phyloP scores from a whole-genome alignment of 2,329 filamentous ascomycete genomes.

The Calonectria pteridis region DNA sequence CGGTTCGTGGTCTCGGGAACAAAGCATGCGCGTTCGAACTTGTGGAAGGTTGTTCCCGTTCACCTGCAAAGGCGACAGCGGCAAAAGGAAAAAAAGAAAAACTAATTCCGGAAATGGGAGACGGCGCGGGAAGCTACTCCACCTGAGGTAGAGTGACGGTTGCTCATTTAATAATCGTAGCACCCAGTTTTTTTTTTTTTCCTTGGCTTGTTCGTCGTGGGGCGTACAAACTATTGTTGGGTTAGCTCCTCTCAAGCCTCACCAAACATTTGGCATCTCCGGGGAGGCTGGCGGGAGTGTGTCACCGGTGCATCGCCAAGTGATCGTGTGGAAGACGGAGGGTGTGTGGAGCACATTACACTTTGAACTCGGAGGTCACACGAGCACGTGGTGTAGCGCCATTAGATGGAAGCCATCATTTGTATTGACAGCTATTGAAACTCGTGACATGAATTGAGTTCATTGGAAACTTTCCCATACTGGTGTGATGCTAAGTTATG shows the following conservation, averaged over 20 bases:
- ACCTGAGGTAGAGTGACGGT: background rate
- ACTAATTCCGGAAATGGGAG: no score
- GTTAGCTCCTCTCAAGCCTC: background rate
- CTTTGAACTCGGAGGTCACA: background rate
- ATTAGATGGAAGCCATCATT: no score
- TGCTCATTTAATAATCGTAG: background rate
- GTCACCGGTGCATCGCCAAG: background rate
- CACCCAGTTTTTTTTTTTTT: background rate
- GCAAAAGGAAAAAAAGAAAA: background rate
- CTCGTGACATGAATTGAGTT: background rate
- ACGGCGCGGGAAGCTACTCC: background rate
- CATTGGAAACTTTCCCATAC: background rate
- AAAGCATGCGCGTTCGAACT: background rate
- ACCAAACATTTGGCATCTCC: background rate
- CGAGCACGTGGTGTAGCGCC: background rate
- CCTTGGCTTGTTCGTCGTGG: background rate
- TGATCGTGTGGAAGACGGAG: background rate
- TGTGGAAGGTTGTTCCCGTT: background rate
- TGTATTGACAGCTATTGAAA: background rate
- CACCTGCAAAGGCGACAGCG: background rate
- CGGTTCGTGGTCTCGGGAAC: background rate
- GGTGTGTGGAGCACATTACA: background rate
- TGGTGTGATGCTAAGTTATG: background rate
- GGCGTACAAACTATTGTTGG: background rate
- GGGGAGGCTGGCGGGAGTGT: background rate